Conservation (phyloP, 2,329 filamentous ascomycete species). For the Cryphonectria japonica region DNA sequence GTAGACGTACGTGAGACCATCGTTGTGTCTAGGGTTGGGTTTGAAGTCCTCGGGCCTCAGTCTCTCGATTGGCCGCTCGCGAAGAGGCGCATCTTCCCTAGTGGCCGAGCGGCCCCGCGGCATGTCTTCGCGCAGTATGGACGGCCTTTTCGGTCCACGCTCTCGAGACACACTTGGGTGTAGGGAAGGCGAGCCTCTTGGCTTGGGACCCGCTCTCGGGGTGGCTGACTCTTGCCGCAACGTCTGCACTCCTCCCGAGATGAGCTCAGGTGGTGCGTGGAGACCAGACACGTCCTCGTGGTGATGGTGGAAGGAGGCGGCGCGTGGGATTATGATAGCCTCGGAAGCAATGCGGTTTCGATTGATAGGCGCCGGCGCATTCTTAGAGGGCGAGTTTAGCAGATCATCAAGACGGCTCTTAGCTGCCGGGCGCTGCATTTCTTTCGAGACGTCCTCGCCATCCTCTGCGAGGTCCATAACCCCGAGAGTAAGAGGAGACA, state of each 20-base stretch:
- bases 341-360: constrained; percentile 1
- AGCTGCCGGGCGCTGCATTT: constrained; percentile 12
- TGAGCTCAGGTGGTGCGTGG: constrained; percentile 15
- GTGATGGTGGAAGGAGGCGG: not conserved
- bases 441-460: constrained; percentile 7
- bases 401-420: constrained; percentile 22
- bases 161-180: not conserved
- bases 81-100: constrained; percentile 43
- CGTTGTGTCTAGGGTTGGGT: constrained; percentile 73
- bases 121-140: constrained; percentile 28
- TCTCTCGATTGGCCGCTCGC: constrained; percentile 58
- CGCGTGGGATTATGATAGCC: constrained; percentile 1
- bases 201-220: not conserved
- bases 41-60: constrained; percentile 77
- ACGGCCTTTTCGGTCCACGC: constrained; percentile 21
- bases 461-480: constrained; percentile 26
- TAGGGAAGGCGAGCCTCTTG: not conserved
- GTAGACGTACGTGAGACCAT: constrained; percentile 74
- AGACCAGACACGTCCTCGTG: not conserved
- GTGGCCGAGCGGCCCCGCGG: constrained; percentile 19
- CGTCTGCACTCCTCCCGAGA: constrained; percentile 1
- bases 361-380: constrained; percentile 1
- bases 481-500: constrained; percentile 16
- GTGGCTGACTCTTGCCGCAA: not conserved
- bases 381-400: constrained; percentile 22